These are phyloP conservation scores for Hamigera avellanea DNA, from an alignment of 495 filamentous ascomycete genomes.

Conservation along the genomic window DNA sequence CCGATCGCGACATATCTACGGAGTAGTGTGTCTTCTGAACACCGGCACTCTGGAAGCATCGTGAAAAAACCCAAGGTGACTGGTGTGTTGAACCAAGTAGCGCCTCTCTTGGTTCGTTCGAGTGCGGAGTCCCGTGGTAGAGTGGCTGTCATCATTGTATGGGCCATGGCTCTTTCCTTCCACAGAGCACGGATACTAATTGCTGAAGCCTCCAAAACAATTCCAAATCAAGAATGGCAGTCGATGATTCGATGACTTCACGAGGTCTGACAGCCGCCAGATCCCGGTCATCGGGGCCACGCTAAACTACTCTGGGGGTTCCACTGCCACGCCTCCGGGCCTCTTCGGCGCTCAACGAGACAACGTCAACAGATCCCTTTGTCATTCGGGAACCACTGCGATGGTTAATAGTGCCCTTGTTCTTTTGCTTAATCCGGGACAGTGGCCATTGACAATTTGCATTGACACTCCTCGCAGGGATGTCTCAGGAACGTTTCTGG, in stretches of 20 bases:
- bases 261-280: constrained; percentile 22
- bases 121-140: too few relatives aligned
- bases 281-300: constrained; percentile 26
- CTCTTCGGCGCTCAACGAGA: constrained; percentile 9
- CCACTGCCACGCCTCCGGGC: constrained; percentile 14
- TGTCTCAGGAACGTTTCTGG: constrained; percentile 13
- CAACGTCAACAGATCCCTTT: neutral
- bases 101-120: too few relatives aligned
- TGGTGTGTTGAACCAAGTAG: too few relatives aligned
- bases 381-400: too few relatives aligned
- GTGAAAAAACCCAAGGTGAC: too few relatives aligned
- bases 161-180: too few relatives aligned
- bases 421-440: neutral
- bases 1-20: too few relatives aligned
- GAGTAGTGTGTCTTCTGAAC: too few relatives aligned
- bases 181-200: too few relatives aligned
- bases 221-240: constrained; percentile 20
- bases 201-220: neutral
- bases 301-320: constrained; percentile 2
- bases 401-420: neutral
- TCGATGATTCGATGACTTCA: constrained; percentile 11
- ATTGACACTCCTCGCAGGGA: constrained; percentile 15
- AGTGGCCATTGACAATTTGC: neutral
- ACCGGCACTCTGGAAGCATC: too few relatives aligned
- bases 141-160: too few relatives aligned